Conservation (phyloP, 352 stramenopile species). For the Aphanomyces astaci region DNA sequence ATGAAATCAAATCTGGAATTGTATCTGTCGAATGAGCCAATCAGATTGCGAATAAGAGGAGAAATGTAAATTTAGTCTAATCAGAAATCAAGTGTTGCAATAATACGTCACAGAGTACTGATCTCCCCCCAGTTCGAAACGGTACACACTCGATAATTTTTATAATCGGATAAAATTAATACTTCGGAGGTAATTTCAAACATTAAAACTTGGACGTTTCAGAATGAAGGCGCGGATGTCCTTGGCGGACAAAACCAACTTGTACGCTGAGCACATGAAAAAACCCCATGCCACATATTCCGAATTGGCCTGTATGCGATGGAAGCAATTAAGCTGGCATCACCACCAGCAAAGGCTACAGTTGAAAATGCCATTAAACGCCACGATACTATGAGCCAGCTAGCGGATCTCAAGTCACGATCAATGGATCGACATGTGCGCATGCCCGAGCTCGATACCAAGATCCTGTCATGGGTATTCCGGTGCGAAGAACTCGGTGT, state of each 20-base stretch:
- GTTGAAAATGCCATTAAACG: background rate
- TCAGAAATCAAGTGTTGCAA: background rate
- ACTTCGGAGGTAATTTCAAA: background rate
- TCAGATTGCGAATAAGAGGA: too few species aligned
- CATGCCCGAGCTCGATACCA: background rate
- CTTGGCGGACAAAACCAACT: background rate
- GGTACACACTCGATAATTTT: background rate
- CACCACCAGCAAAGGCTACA: background rate
- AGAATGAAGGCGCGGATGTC: background rate
- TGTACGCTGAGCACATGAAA: background rate
- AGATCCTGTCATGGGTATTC: background rate
- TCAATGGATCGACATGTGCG: background rate
- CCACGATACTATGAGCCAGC: background rate
- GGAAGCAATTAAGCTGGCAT: background rate
- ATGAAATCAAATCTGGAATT: too few species aligned
- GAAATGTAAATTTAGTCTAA: too few species aligned
- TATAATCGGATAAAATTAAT: background rate
- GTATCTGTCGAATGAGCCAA: too few species aligned
- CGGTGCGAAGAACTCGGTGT: background rate
- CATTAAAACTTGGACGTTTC: background rate
- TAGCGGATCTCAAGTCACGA: background rate
- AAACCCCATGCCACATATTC: background rate
- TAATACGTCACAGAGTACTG: background rate
- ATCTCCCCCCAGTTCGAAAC: background rate
- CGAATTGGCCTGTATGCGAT: background rate